phyloP scores from a whole-genome alignment of 176 grass and related monocot species.

The Elymus sibiricus region DNA sequence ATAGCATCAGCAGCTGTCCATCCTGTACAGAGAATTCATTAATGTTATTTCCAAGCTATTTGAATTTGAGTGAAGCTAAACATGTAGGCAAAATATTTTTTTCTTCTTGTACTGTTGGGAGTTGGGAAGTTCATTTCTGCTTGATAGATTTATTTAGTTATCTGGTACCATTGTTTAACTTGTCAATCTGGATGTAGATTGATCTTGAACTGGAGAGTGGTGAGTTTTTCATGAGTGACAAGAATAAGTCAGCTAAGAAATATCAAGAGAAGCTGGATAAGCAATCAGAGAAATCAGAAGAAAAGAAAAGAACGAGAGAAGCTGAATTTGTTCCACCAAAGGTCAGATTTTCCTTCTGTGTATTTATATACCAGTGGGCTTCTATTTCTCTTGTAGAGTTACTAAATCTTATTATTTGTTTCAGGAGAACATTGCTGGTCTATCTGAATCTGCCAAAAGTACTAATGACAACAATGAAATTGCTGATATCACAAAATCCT shows the following conservation, averaged over 20 bases:
- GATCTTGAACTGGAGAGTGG: constrained; percentile 78
- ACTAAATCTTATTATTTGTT: constrained; percentile 33
- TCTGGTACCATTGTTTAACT: constrained; percentile 18
- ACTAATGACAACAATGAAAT: constrained; percentile 37
- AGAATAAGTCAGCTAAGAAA: constrained; percentile 84
- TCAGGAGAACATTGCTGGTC: constrained; percentile 52
- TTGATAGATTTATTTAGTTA: background rate
- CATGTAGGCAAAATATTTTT: background rate
- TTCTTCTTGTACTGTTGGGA: background rate
- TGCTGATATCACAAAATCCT: constrained; percentile 62
- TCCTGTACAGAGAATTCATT: background rate
- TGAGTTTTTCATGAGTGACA: constrained; percentile 95
- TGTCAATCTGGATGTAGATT: constrained; percentile 52
- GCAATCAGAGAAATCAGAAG: constrained; percentile 76
- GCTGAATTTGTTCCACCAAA: constrained; percentile 87
- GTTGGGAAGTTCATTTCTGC: background rate
- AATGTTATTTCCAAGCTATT: background rate
- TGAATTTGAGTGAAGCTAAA: constrained; percentile 6
- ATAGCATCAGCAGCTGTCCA: background rate
- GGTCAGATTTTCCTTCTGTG: constrained; percentile 30
- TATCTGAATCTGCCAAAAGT: constrained; percentile 43
- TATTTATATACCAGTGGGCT: background rate
- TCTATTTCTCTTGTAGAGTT: background rate
- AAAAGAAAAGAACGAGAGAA: constrained; percentile 92
- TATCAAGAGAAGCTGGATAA: constrained; percentile 92